Evolutionary conservation across 202 grass and related monocot genomes (phyloP).

Genomic region (Panicum hallii): DNA sequence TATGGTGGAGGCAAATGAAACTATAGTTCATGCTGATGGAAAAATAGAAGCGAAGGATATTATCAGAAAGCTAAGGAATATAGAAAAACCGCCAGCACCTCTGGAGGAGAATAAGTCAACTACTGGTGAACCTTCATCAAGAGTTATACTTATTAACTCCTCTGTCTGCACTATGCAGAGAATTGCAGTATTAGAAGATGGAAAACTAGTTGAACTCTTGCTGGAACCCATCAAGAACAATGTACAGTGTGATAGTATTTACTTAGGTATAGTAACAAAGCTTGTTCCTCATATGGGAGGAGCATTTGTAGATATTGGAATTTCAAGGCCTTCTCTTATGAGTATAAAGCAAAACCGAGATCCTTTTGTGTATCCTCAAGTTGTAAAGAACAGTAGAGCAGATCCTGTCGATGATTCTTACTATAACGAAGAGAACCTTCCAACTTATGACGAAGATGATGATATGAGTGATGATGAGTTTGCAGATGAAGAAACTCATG

Average conservation of each 20-base stretch:
- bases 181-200: slow-evolving; percentile 93
- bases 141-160: slow-evolving; percentile 92
- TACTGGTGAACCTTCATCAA: slow-evolving; percentile 56
- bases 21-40: slow-evolving; percentile 51
- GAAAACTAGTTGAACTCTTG: slow-evolving; percentile 85
- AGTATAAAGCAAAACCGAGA: slow-evolving; percentile 75
- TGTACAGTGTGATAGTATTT: slow-evolving; percentile 94
- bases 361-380: slow-evolving; percentile 88
- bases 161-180: slow-evolving; percentile 88
- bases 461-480: slow-evolving; percentile 58
- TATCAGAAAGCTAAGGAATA: slow-evolving; percentile 52
- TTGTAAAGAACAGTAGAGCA: slow-evolving; percentile 53
- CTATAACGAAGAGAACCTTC: slow-evolving; percentile 42
- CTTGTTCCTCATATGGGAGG: slow-evolving; percentile 90
- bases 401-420: slow-evolving; percentile 45
- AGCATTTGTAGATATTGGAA: slow-evolving; percentile 97
- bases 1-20: slow-evolving; percentile 44
- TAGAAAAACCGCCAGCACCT: slow-evolving; percentile 46
- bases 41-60: slow-evolving; percentile 64
- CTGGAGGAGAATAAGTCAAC: slow-evolving; percentile 47
- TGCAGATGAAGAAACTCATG: slow-evolving; percentile 56
- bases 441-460: slow-evolving; percentile 46
- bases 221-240: slow-evolving; percentile 91
- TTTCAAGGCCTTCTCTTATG: slow-evolving; percentile 77
- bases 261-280: slow-evolving; percentile 88